Conservation (phyloP, 768 basidiomycete genomes). For the Tricholoma saponaceum region DNA sequence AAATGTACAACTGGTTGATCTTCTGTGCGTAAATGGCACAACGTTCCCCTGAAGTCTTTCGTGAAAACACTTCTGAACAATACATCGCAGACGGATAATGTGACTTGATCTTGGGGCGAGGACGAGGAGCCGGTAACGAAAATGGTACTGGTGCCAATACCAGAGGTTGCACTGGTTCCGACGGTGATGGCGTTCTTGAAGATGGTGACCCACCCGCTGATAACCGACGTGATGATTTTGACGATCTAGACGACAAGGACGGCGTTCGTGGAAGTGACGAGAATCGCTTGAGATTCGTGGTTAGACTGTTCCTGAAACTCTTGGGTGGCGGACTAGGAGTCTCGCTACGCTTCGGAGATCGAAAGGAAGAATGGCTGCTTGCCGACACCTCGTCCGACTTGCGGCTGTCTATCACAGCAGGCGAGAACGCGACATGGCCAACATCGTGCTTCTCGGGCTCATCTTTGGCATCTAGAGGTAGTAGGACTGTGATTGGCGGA, state of each 20-base stretch:
- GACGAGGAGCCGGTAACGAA: slow-evolving; percentile 11
- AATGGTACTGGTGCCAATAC: not conserved
- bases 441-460: not conserved
- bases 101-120: slow-evolving; percentile 27
- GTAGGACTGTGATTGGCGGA: slow-evolving; percentile 35
- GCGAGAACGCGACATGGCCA: slow-evolving; percentile 10
- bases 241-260: slow-evolving; percentile 46
- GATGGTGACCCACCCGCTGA: slow-evolving; percentile 31
- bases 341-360: slow-evolving; percentile 10
- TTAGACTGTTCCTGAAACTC: slow-evolving; percentile 43
- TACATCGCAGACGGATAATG: slow-evolving; percentile 64
- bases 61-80: slow-evolving; percentile 57
- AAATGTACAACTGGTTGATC: slow-evolving; percentile 75
- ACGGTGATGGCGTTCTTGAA: slow-evolving; percentile 34
- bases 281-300: slow-evolving; percentile 42
- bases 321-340: slow-evolving; percentile 48
- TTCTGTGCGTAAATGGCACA: slow-evolving; percentile 73
- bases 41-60: slow-evolving; percentile 59
- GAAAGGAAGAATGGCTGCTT: slow-evolving; percentile 9
- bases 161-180: not conserved
- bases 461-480: slow-evolving; percentile 17
- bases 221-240: slow-evolving; percentile 18
- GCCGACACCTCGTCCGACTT: slow-evolving; percentile 13
- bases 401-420: slow-evolving; percentile 11
- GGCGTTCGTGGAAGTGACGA: slow-evolving; percentile 66